A percentile compares a stretch with the other conserved stretches of the same genome.
Evolutionary conservation across 176 grass and related monocot species (phyloP).

Genomic region (Carex kokanica): DNA sequence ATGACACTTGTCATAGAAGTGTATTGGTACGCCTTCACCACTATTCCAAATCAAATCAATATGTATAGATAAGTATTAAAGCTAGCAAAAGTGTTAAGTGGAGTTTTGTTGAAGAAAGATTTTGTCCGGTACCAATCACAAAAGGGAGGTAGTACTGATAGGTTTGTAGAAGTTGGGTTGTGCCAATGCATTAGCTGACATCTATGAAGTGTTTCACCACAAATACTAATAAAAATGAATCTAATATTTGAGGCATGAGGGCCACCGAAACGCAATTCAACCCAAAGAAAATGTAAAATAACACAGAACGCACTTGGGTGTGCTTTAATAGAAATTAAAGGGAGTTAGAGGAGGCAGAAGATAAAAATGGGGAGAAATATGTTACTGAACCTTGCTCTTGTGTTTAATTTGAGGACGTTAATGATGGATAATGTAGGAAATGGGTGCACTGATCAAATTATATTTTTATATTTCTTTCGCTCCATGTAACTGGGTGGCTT

Average conservation of each 20-base stretch:
- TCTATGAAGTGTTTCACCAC: background rate
- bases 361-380: background rate
- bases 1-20: slow-evolving; percentile 65
- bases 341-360: too few relatives aligned
- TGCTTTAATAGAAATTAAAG: too few relatives aligned
- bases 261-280: background rate
- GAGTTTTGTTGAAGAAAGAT: background rate
- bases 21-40: slow-evolving; percentile 63
- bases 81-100: background rate
- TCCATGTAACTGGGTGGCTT: background rate
- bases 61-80: background rate
- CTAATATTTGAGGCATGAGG: background rate
- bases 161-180: background rate
- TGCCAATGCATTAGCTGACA: background rate
- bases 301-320: background rate
- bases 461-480: background rate
- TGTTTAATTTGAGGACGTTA: background rate
- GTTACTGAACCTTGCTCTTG: background rate
- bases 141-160: background rate
- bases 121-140: background rate
- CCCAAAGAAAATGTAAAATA: background rate
- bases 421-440: background rate
- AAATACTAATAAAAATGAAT: background rate
- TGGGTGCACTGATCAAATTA: background rate
- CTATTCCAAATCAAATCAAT: slow-evolving; percentile 26